Conservation (phyloP, 345 rosid genomes). For the Reutealis trisperma region DNA sequence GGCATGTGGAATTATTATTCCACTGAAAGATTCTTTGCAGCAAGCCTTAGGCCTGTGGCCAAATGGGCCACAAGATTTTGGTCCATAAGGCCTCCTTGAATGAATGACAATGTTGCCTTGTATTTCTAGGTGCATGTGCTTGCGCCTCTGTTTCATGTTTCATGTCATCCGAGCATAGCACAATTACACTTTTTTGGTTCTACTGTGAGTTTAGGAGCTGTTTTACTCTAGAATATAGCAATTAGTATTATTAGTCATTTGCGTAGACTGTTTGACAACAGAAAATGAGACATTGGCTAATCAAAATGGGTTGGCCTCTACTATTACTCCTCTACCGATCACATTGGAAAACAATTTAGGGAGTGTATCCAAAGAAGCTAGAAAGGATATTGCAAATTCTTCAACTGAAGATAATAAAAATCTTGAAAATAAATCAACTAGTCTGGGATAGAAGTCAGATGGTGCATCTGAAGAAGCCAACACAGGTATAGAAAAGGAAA, state of each 20-base stretch:
- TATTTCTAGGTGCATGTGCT: not conserved
- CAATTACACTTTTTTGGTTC: not conserved
- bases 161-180: too few relatives aligned
- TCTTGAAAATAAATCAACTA: constrained; percentile 7
- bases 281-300: constrained; percentile 1
- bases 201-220: not conserved
- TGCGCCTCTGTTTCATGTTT: too few relatives aligned
- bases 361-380: constrained; percentile 18
- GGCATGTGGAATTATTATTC: not conserved
- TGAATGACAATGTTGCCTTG: not conserved
- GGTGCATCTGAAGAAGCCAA: constrained; percentile 13
- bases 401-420: constrained; percentile 18
- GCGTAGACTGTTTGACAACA: not conserved
- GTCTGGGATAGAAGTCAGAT: constrained; percentile 7
- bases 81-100: not conserved
- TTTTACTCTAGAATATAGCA: not conserved
- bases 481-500: constrained; percentile 19
- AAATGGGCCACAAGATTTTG: not conserved
- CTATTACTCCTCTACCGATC: not conserved
- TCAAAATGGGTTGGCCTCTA: not conserved
- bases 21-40: not conserved
- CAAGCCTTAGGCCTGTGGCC: not conserved
- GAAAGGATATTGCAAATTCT: constrained; percentile 23
- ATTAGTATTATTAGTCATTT: not conserved
- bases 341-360: not conserved